Conservation (phyloP, 345 rosid species). For the Gossypioides kirkii region DNA sequence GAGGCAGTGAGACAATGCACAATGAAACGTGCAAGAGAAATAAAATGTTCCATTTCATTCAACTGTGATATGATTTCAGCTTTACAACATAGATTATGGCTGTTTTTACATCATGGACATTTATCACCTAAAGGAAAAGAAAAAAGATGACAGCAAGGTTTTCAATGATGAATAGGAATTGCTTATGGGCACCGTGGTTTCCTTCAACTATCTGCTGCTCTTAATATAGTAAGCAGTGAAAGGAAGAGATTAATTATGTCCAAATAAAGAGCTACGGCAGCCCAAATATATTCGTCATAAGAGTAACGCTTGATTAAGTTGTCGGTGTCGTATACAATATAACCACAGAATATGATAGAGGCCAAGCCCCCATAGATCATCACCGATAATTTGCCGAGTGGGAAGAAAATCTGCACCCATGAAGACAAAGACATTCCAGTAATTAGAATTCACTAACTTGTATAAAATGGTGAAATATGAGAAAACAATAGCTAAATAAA, state of each 20-base stretch:
- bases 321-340: conserved; percentile 80
- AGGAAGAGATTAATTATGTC: conserved; percentile 63
- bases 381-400: conserved; percentile 62
- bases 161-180: background rate
- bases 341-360: conserved; percentile 75
- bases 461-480: background rate
- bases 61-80: background rate
- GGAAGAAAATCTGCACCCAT: conserved; percentile 59
- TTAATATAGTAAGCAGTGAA: conserved; percentile 41
- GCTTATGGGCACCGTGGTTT: background rate
- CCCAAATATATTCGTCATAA: conserved; percentile 69
- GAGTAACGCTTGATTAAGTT: conserved; percentile 77
- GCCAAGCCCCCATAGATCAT: conserved; percentile 84
- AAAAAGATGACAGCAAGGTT: background rate
- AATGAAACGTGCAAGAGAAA: background rate
- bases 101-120: background rate
- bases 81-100: background rate
- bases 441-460: background rate
- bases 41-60: background rate
- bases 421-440: background rate
- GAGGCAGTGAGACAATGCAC: background rate
- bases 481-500: background rate
- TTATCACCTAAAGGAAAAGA: background rate
- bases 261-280: conserved; percentile 50
- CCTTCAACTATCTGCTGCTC: conserved; percentile 37